phyloP scores from a whole-genome alignment of 108 stramenopile species.

The Skeletonema tropicum region DNA sequence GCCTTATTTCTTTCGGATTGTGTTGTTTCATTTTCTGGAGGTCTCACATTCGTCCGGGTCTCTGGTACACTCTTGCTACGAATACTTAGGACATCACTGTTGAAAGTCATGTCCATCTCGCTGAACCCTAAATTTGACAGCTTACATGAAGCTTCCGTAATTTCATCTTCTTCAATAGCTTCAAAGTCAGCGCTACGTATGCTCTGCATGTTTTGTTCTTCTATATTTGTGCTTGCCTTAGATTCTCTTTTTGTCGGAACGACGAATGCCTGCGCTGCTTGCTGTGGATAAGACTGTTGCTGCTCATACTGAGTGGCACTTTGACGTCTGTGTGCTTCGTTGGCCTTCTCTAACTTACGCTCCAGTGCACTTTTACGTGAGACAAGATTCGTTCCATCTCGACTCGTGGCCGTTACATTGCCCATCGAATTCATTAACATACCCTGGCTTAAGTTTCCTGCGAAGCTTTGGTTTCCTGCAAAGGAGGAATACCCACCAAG shows the following conservation, averaged over 20 bases:
- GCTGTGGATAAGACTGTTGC: conserved; percentile 13
- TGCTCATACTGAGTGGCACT: conserved; percentile 16
- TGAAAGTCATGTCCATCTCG: conserved; percentile 37
- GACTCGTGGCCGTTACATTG: conserved; percentile 6
- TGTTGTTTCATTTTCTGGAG: conserved; percentile 5
- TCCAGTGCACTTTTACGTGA: conserved; percentile 31
- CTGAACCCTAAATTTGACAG: conserved; percentile 35
- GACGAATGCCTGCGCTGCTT: background rate
- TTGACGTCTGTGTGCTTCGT: conserved; percentile 34
- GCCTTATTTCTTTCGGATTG: background rate
- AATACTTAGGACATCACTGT: conserved; percentile 29
- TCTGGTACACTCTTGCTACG: conserved; percentile 17
- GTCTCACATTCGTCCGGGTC: background rate
- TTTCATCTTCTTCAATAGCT: conserved; percentile 39
- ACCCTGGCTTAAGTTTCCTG: conserved; percentile 4
- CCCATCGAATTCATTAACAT: conserved; percentile 19
- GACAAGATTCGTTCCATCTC: background rate
- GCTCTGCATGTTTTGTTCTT: conserved; percentile 15
- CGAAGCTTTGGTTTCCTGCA: conserved; percentile 4
- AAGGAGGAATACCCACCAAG: conserved; percentile 39
- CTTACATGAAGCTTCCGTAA: conserved; percentile 21
- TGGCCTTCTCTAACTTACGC: conserved; percentile 46
- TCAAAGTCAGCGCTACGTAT: conserved; percentile 29
- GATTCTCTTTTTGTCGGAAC: conserved; percentile 6
- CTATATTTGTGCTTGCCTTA: background rate